Evolutionary conservation across 1,139 yeast genomes (phyloP).

Genomic region (Taiozyma sp.): DNA sequence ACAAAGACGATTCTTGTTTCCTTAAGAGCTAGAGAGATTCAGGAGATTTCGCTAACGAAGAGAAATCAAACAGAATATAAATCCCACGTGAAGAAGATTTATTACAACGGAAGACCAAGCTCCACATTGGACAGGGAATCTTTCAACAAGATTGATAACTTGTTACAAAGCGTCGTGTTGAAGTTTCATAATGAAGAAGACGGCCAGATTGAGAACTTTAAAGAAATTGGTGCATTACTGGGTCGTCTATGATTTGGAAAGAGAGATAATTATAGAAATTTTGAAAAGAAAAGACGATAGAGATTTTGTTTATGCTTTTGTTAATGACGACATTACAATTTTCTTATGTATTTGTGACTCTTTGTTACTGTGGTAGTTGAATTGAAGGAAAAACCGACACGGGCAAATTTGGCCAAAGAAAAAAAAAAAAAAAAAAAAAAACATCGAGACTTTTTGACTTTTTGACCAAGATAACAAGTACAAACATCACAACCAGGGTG

Average conservation of each 20-base stretch:
- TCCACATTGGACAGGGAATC: background rate
- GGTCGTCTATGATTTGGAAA: background rate
- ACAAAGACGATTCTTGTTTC: slow-evolving; percentile 36
- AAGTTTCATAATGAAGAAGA: slow-evolving; percentile 7
- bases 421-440: background rate
- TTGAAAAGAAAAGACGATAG: background rate
- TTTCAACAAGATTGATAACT: background rate
- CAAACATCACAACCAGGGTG: background rate
- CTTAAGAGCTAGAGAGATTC: slow-evolving; percentile 53
- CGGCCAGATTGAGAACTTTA: slow-evolving; percentile 9
- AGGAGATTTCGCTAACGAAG: slow-evolving; percentile 41
- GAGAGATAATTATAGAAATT: background rate
- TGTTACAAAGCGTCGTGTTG: background rate
- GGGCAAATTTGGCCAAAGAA: background rate
- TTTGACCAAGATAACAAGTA: background rate
- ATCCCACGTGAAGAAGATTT: slow-evolving; percentile 2
- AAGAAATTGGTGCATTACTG: background rate
- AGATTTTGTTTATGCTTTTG: background rate
- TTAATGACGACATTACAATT: background rate
- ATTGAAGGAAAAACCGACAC: background rate
- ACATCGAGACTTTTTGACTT: background rate
- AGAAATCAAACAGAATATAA: slow-evolving; percentile 8
- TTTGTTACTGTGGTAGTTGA: too few relatives aligned
- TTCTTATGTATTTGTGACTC: too few relatives aligned
- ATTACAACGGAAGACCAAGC: slow-evolving; percentile 3